Evolutionary conservation across 2,329 filamentous ascomycete species (phyloP).

Genomic region (Neurospora sp.): DNA sequence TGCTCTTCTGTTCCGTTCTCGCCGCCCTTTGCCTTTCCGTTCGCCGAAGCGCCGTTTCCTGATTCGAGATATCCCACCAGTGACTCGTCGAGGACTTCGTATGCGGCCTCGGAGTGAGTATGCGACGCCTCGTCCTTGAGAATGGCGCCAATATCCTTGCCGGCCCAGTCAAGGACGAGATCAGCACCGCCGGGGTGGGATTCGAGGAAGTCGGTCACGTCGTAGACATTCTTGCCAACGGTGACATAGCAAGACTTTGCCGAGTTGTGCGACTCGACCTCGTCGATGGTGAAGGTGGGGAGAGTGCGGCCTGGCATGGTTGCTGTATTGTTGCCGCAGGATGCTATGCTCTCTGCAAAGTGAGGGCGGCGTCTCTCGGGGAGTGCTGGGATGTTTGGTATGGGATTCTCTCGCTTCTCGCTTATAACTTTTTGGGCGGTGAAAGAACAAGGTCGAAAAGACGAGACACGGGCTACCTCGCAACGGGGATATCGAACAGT

Average conservation of each 20-base stretch:
- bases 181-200: constrained; percentile 87
- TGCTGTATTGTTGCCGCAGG: neutral
- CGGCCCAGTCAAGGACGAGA: constrained; percentile 79
- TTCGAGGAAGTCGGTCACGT: constrained; percentile 83
- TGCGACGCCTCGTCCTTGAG: constrained; percentile 78
- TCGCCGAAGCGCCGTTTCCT: constrained; percentile 26
- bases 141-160: constrained; percentile 75
- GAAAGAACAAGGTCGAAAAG: neutral
- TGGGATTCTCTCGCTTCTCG: neutral
- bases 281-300: constrained; percentile 69
- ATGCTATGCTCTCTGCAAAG: neutral
- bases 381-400: neutral
- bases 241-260: constrained; percentile 86
- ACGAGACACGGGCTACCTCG: neutral
- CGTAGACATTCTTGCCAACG: constrained; percentile 82
- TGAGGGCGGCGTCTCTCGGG: neutral
- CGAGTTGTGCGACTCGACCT: constrained; percentile 74
- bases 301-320: constrained; percentile 71
- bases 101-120: constrained; percentile 81
- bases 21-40: constrained; percentile 25
- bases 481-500: neutral
- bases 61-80: constrained; percentile 70
- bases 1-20: constrained; percentile 27
- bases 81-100: constrained; percentile 84
- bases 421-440: neutral